phyloP scores from a whole-genome alignment of 192 early-diverging fungal genomes.

The Backusella australiensis region DNA sequence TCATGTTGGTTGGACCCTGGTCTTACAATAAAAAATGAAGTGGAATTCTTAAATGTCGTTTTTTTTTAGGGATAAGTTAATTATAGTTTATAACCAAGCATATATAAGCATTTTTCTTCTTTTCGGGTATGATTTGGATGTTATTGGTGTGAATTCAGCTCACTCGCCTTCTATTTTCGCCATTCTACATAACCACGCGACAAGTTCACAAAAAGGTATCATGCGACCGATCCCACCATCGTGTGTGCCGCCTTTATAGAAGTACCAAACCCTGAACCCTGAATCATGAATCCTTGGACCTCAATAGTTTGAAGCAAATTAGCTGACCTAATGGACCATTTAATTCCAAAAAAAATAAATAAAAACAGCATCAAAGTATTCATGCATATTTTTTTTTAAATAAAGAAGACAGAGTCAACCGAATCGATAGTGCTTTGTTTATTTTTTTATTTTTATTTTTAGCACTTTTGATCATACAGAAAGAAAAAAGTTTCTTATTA shows the following conservation, averaged over 20 bases:
- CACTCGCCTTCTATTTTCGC: not conserved
- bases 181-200: constrained; percentile 2
- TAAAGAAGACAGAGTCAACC: not conserved
- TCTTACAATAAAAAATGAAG: not conserved
- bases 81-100: not conserved
- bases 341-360: not conserved
- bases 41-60: not conserved
- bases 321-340: not conserved
- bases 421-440: not conserved
- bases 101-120: not conserved
- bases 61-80: not conserved
- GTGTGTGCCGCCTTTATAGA: not conserved
- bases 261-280: constrained; percentile 1
- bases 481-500: not conserved
- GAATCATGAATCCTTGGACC: not conserved
- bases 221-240: not conserved
- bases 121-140: not conserved
- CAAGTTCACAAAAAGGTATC: not conserved
- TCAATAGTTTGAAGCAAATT: not conserved
- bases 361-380: not conserved
- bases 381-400: not conserved
- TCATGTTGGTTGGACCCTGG: not conserved
- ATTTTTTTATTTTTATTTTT: not conserved
- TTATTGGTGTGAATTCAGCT: constrained; percentile 1
- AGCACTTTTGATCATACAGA: not conserved